phyloP scores from a whole-genome alignment of 1,284 basidiomycete species.

The Coniophora puteana region DNA sequence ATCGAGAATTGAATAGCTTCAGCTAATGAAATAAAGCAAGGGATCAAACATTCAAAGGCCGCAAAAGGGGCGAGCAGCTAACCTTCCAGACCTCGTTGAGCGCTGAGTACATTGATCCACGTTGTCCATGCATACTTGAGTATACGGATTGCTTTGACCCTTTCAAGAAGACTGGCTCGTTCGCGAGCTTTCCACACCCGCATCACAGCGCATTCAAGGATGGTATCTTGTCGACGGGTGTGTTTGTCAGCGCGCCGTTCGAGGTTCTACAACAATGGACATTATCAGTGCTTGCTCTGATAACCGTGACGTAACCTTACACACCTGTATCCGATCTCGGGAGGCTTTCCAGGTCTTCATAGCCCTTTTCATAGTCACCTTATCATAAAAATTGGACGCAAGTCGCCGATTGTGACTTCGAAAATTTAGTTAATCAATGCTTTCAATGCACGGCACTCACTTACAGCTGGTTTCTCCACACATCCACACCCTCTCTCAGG shows the following conservation, averaged over 20 bases:
- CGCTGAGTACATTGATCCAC: slow-evolving; percentile 51
- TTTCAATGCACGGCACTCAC: slow-evolving; percentile 27
- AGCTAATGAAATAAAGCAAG: slow-evolving; percentile 31
- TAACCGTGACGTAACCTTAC: slow-evolving; percentile 21
- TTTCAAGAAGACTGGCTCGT: slow-evolving; percentile 57
- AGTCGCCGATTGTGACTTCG: slow-evolving; percentile 39
- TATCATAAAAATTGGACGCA: slow-evolving; percentile 42
- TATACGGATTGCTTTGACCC: slow-evolving; percentile 45
- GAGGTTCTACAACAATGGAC: slow-evolving; percentile 33
- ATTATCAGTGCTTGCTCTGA: too few species aligned
- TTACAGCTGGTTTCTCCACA: slow-evolving; percentile 58
- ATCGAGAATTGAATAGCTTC: slow-evolving; percentile 50
- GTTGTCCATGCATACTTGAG: slow-evolving; percentile 43
- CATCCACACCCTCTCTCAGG: slow-evolving; percentile 39
- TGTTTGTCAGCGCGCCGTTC: slow-evolving; percentile 57
- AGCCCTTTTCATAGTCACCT: slow-evolving; percentile 39
- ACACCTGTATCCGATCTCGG: slow-evolving; percentile 46
- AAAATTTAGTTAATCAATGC: slow-evolving; percentile 10
- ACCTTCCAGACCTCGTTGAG: slow-evolving; percentile 46
- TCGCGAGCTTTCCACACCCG: slow-evolving; percentile 74
- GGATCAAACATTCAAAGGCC: slow-evolving; percentile 1
- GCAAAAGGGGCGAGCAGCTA: not conserved
- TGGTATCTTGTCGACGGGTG: slow-evolving; percentile 54
- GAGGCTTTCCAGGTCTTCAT: slow-evolving; percentile 56
- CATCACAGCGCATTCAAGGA: slow-evolving; percentile 59